A percentile compares a stretch with the other conserved stretches of the same genome.
Evolutionary conservation across 148 eudicot species (phyloP).

Genomic region (Polygonum maritimum): DNA sequence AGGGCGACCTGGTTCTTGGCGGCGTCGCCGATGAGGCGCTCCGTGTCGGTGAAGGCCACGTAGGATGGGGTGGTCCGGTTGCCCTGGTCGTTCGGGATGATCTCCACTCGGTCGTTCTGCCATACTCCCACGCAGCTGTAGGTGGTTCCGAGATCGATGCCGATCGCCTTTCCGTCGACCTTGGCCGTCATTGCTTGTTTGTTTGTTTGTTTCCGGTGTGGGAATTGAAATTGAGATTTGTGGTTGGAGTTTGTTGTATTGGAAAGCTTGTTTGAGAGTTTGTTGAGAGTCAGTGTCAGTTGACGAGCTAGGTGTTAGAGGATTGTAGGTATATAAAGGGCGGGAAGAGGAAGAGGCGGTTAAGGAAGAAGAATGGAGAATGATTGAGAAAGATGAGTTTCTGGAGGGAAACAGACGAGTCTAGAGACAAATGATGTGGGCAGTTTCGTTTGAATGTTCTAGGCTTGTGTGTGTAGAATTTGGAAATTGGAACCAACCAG

Average conservation of each 20-base stretch:
- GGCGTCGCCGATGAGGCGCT: slow-evolving; percentile 9
- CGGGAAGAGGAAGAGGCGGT: not conserved
- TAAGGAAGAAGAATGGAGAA: not conserved
- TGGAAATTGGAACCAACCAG: not conserved
- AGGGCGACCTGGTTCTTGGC: not conserved
- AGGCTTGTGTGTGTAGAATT: too few species aligned
- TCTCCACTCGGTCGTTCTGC: not conserved
- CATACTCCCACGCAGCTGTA: slow-evolving; percentile 6
- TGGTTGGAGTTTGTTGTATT: not conserved
- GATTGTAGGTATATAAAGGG: not conserved
- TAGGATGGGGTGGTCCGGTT: slow-evolving; percentile 6
- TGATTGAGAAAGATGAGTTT: not conserved
- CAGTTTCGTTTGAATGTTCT: not conserved
- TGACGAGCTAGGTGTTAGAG: not conserved
- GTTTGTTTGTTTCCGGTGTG: not conserved
- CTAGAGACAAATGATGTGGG: not conserved
- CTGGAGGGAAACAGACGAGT: not conserved
- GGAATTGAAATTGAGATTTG: not conserved
- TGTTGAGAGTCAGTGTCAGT: not conserved
- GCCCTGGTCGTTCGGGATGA: not conserved
- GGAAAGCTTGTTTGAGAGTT: not conserved
- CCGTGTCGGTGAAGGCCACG: slow-evolving; percentile 6
- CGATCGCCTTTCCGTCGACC: not conserved
- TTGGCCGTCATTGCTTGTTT: not conserved
- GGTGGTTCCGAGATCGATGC: slow-evolving; percentile 5